These are phyloP conservation scores for Stylonectria norvegica DNA, from an alignment of 2,329 filamentous ascomycete species.

Conservation along the genomic window DNA sequence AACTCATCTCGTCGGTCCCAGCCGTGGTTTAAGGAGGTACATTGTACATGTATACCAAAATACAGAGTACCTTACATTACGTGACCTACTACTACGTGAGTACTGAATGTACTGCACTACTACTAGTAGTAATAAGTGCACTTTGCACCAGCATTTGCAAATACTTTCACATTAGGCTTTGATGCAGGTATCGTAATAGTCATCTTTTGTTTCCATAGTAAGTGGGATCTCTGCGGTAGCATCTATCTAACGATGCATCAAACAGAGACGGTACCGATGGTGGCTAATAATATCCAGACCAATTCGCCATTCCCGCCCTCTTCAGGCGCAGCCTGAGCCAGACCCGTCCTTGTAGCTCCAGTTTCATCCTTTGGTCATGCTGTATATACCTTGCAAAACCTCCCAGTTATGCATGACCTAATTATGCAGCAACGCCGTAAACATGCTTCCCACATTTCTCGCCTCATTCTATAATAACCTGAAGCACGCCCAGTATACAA, in stretches of 20 bases:
- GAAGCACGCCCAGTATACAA: conserved; percentile 30
- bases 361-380: conserved; percentile 23
- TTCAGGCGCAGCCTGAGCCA: conserved; percentile 18
- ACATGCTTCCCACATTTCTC: conserved; percentile 33
- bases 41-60: too few species aligned
- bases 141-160: too few species aligned
- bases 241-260: too few species aligned
- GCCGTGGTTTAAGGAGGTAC: too few species aligned
- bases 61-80: too few species aligned
- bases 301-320: conserved; percentile 14
- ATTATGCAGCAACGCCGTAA: conserved; percentile 35
- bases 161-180: too few species aligned
- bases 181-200: too few species aligned
- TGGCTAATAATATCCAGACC: conserved; percentile 20
- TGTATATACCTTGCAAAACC: conserved; percentile 29
- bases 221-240: conserved; percentile 12
- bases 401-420: conserved; percentile 25
- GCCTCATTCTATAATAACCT: conserved; percentile 31
- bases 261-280: conserved; percentile 22
- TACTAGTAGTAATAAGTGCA: too few species aligned
- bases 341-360: conserved; percentile 22
- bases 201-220: too few species aligned
- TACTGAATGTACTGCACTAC: too few species aligned
- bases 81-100: too few species aligned
- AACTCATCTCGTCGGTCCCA: too few species aligned